phyloP scores from a whole-genome alignment of 768 basidiomycete species.

The Psilocybe sp. region DNA sequence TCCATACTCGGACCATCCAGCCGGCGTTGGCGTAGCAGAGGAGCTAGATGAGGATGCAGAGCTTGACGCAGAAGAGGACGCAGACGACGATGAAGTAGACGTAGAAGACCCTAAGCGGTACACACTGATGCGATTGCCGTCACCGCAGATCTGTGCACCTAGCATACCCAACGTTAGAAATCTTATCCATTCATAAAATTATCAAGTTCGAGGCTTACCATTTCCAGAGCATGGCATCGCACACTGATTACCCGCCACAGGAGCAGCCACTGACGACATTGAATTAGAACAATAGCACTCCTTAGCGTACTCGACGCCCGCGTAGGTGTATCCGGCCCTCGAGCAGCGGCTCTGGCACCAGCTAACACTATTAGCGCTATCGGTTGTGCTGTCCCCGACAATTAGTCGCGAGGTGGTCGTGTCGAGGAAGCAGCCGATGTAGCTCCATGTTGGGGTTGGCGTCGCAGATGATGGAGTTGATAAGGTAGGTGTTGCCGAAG shows the following conservation, averaged over 20 bases:
- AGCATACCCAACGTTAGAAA: not conserved
- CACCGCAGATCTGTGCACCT: slow-evolving; percentile 30
- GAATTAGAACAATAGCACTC: slow-evolving; percentile 30
- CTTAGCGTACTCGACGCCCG: slow-evolving; percentile 28
- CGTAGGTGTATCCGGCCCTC: slow-evolving; percentile 23
- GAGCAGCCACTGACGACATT: slow-evolving; percentile 17
- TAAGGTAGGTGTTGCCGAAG: slow-evolving; percentile 7
- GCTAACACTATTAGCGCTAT: slow-evolving; percentile 19
- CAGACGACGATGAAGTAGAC: slow-evolving; percentile 4
- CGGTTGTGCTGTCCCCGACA: slow-evolving; percentile 14
- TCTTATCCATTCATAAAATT: not conserved
- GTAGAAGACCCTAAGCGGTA: slow-evolving; percentile 12
- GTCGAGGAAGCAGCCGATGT: slow-evolving; percentile 26
- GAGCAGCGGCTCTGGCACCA: slow-evolving; percentile 27
- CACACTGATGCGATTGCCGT: slow-evolving; percentile 22
- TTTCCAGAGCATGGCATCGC: slow-evolving; percentile 29
- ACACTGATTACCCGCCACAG: slow-evolving; percentile 23
- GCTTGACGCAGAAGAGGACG: slow-evolving; percentile 4
- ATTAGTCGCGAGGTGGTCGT: slow-evolving; percentile 11
- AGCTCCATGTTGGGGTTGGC: slow-evolving; percentile 19
- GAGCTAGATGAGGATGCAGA: slow-evolving; percentile 10
- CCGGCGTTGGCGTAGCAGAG: slow-evolving; percentile 11
- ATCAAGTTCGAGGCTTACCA: slow-evolving; percentile 1
- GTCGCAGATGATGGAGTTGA: slow-evolving; percentile 10
- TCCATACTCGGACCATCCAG: slow-evolving; percentile 14